phyloP scores from a whole-genome alignment of 768 basidiomycete species.

The Mycena sanguinolenta region DNA sequence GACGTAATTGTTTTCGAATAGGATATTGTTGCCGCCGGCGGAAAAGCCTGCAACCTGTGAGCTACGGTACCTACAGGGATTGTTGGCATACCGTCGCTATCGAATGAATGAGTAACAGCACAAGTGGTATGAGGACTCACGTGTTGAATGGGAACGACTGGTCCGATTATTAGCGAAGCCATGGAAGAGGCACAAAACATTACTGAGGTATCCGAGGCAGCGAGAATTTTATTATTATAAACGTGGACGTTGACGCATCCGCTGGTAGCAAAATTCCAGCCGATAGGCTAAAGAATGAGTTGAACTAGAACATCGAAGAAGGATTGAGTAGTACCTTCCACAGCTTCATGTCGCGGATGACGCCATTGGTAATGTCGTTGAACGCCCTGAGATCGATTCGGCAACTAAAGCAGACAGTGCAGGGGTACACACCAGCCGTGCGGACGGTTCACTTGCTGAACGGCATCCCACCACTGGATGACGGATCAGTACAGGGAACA shows the following conservation, averaged over 20 bases:
- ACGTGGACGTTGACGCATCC: slow-evolving; percentile 63
- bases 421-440: slow-evolving; percentile 55
- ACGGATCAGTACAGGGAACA: not conserved
- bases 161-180: slow-evolving; percentile 1
- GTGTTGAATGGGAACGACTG: slow-evolving; percentile 75
- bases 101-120: not conserved
- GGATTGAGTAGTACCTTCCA: slow-evolving; percentile 54
- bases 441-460: slow-evolving; percentile 66
- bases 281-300: slow-evolving; percentile 58
- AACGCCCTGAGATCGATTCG: slow-evolving; percentile 48
- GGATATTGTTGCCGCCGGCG: slow-evolving; percentile 66
- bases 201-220: slow-evolving; percentile 61
- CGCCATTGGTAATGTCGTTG: slow-evolving; percentile 64
- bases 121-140: slow-evolving; percentile 48
- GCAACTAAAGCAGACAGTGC: not conserved
- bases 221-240: slow-evolving; percentile 68
- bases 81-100: slow-evolving; percentile 53
- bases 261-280: slow-evolving; percentile 70
- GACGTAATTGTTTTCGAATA: slow-evolving; percentile 71
- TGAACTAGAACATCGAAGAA: not conserved
- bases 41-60: slow-evolving; percentile 56
- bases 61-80: not conserved
- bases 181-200: not conserved
- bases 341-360: slow-evolving; percentile 70
- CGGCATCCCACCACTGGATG: slow-evolving; percentile 70